Evolutionary conservation across 192 early-diverging fungal species (phyloP), one percentile per base, ranked within the genome.

Genomic region (Linnemannia zychae): DNA sequence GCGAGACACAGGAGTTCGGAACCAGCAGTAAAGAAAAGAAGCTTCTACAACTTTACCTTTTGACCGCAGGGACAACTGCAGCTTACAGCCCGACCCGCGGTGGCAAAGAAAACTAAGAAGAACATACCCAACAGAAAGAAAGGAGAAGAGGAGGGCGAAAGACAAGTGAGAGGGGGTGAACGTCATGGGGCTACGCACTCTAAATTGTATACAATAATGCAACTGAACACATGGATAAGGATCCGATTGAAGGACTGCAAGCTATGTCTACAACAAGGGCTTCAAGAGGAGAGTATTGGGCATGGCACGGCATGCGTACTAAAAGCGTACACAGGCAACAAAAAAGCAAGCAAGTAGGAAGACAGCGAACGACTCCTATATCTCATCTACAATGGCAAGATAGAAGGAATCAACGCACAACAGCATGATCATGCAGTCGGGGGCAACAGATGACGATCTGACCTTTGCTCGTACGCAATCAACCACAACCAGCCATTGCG

Each of bases 161-260:
- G 18, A 36, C n/a, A 13, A 24, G 44, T 15, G 38, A 48, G 37
- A 72, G 47, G 46, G 34, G 18, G 67, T 69, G 36, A 7, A 69
- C 33, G 67, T 63, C 57, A 63, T 63, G 57, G 57, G 57, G 57
- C 57, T 63, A 63, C 57, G 57, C 57, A 63, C 57, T 63, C 57
- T 63, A 63, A 63, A 63, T 63, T 63, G 57, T 31, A 63, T 31
- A 31, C 53, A 63, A 63, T 28, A 31, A 63, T n/a, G 15, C 57
- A 1, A 31, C 57, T 63, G 24, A 28, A 31, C 57, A 63, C 57
- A 60, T 63, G 57, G 57, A 63, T 63, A 63, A 63, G 28, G 57
- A 60, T 15, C 57, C 28, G 57, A 63, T 63, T 63, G 57, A 63
- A 9, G 24, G 28, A 31, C 57, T 12, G 15, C 28, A 3, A n/a